Conservation (phyloP, 225 moss, liverwort and hornwort species). For the Rhytidiadelphus loreus region DNA sequence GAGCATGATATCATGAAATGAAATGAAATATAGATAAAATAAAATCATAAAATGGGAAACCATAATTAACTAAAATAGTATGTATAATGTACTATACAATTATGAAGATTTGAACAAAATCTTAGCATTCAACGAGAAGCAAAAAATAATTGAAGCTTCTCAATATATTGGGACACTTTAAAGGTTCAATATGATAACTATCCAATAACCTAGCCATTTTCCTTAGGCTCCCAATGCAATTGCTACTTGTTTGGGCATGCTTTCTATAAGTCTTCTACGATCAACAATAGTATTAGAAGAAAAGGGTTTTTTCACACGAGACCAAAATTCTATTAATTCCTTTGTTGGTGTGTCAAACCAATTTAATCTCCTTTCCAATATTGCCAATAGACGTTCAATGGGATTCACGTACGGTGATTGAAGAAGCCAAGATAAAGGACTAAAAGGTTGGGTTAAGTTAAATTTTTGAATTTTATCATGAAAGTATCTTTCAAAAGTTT, state of each 20-base stretch:
- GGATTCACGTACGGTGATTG: background rate
- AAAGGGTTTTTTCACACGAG: background rate
- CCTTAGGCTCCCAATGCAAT: rapidly evolving
- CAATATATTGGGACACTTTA: background rate
- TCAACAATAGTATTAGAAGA: background rate
- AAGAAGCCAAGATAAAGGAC: rapidly evolving
- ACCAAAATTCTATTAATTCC: background rate
- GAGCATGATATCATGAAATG: rapidly evolving
- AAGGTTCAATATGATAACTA: background rate
- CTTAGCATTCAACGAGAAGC: background rate
- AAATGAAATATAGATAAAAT: too few relatives aligned
- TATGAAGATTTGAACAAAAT: background rate
- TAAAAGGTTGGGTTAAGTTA: background rate
- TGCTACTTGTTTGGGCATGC: rapidly evolving
- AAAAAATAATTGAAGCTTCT: background rate
- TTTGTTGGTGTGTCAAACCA: background rate
- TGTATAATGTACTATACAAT: rapidly evolving
- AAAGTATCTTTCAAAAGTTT: background rate
- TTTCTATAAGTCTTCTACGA: background rate
- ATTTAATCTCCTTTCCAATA: background rate
- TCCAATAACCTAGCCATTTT: background rate
- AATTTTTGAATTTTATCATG: background rate
- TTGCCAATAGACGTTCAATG: background rate
- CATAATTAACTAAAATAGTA: background rate
- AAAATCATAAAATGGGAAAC: background rate